Base-by-base conservation (phyloP, 805 yeast genomes). In the Saturnispora serradocipensis region DNA sequence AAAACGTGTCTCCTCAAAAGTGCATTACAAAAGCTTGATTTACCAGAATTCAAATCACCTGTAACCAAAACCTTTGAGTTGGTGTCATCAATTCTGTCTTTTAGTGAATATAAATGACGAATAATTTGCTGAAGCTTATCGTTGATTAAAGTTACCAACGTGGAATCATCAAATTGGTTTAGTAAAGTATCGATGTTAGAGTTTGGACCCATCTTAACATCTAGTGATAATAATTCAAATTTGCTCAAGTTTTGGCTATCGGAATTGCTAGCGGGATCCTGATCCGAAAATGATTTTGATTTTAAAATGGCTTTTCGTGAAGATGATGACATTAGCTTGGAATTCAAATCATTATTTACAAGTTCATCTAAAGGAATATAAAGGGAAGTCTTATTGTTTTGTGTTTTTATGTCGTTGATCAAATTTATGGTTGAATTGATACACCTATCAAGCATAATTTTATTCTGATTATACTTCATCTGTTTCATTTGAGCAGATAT, bases 31-130 rank as follows among this genome's bases (percentile, higher is more conserved):
- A 93, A 88, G 1, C 96, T 86, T 1, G 97, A 88, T 63, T 93
- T 93, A 3, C 99, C 99, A 0, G 99, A 86, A 64, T 93, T 93
- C 58, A 93, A 76, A 66, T 93, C 99, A 48, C 99, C 99, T 2
- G 99, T 95, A 38, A 93, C 90, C 55, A 93, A 82, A 1, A 93
- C 97, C 60, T 91, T 91, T 2, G 98, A 90, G 0, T 91, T 78
- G 0, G 93, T 88, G 60, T 95, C 97, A 57, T 85, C 93, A 15
- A 93, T 83, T 58, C 99, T 77, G 47, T 84, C 93, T 56, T 82
- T 81, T 55, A 95, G 71, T 16, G 89, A 79, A 7, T 69, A 60
- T 47, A 91, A 69, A 62, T 90, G 97, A 57, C 78, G 80, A 10
- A 78, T 67, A 18, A 84, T 83, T 54, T 79, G 83, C 11, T 71